These are phyloP conservation scores for Ogataea pilisensis DNA, from an alignment of 805 yeast species.

Conservation along the genomic window DNA sequence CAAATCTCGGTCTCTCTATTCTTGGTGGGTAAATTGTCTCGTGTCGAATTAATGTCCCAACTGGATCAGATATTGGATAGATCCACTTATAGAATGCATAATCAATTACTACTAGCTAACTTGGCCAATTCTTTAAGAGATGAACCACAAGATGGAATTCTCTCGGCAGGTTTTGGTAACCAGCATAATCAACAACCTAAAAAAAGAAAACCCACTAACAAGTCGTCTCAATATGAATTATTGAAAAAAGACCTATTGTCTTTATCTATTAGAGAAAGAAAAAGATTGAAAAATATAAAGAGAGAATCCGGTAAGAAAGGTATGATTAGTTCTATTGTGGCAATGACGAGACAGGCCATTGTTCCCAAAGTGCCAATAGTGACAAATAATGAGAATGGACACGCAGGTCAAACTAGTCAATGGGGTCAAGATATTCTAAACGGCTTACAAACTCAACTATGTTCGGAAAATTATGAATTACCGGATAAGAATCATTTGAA, in stretches of 20 bases:
- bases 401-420: slow-evolving; percentile 48
- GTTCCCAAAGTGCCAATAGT: slow-evolving; percentile 84
- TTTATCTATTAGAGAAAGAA: slow-evolving; percentile 77
- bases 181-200: slow-evolving; percentile 21
- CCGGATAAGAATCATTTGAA: slow-evolving; percentile 75
- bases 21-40: slow-evolving; percentile 72
- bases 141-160: slow-evolving; percentile 55
- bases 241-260: slow-evolving; percentile 85
- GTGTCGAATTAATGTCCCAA: slow-evolving; percentile 63
- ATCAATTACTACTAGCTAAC: slow-evolving; percentile 74
- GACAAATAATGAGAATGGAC: slow-evolving; percentile 29
- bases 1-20: slow-evolving; percentile 75
- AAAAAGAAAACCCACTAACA: slow-evolving; percentile 46
- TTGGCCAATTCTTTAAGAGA: slow-evolving; percentile 81
- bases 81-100: slow-evolving; percentile 62
- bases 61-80: slow-evolving; percentile 53
- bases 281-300: slow-evolving; percentile 77
- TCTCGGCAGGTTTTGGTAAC: slow-evolving; percentile 46
- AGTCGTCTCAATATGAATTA: slow-evolving; percentile 70
- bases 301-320: slow-evolving; percentile 79
- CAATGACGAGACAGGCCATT: slow-evolving; percentile 66
- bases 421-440: slow-evolving; percentile 93
- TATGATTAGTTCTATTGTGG: slow-evolving; percentile 62
- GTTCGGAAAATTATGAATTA: slow-evolving; percentile 71
- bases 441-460: slow-evolving; percentile 76